Evolutionary conservation across 208 protist genomes (phyloP), one percentile per base, ranked within the genome.

Genomic region (Dictyostelium gargantuum): DNA sequence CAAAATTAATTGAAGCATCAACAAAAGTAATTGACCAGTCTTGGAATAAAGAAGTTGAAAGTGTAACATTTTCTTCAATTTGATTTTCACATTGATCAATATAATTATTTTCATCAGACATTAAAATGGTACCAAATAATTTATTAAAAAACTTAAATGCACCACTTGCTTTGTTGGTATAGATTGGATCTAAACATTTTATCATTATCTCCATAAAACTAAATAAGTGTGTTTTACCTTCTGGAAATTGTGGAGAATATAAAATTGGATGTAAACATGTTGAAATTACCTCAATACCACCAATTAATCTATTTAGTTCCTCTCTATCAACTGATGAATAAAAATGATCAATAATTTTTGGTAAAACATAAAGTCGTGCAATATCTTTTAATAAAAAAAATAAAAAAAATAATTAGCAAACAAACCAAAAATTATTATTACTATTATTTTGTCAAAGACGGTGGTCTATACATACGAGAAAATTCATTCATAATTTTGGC

Each of bases 401-500:
- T 52, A 48, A n/a, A 29, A 32, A 48, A 21, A 52, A 32, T 15
- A 32, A 32, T 32, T 63, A 63, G 26, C 1, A 58, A 40, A 35
- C 23, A 11, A 42, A 54, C 23, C 17, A 86, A 32, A 50, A 3
- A 52, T 38, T 40, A 66, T 54, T 40, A 54, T 52, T 38, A 52
- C 3, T 32, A 63, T 35, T 3, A 23, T n/a, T n/a, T n/a, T n/a
- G n/a, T n/a, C n/a, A n/a, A n/a, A n/a, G n/a, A n/a, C n/a, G n/a
- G n/a, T n/a, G n/a, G n/a, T n/a, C n/a, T 56, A 23, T 40, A 85
- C 82, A 38, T 89, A 89, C 82, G 76, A 26, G 68, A 15, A 61
- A 89, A n/a, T 48, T 89, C 82, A 35, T 89, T 89, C 13, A 89
- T 52, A 46, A 89, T 79, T 68, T 89, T 89, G 68, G 68, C 76